These are phyloP conservation scores for Hydnomerulius pinastri DNA, from an alignment of 768 basidiomycete species.

Conservation along the genomic window DNA sequence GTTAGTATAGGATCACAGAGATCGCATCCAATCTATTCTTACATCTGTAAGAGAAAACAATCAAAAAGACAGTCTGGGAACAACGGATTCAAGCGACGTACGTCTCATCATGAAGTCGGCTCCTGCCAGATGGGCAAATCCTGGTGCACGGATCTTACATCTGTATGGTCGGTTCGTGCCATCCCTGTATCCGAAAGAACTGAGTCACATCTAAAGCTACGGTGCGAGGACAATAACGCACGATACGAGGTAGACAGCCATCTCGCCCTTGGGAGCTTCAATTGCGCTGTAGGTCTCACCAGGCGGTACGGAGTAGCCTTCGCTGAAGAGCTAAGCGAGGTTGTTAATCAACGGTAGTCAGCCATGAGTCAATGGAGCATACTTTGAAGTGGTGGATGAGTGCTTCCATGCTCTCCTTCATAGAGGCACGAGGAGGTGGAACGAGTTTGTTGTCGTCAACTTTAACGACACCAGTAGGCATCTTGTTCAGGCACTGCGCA, in stretches of 20 bases:
- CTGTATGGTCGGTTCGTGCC: conserved; percentile 95
- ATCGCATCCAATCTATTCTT: conserved; percentile 16
- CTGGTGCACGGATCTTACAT: conserved; percentile 96
- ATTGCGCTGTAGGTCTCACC: conserved; percentile 97
- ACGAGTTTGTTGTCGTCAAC: conserved; percentile 98
- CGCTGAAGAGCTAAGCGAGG: conserved; percentile 78
- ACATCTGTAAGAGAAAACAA: conserved; percentile 35
- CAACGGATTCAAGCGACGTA: conserved; percentile 39
- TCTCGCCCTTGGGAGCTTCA: conserved; percentile 98
- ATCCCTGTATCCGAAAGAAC: conserved; percentile 51
- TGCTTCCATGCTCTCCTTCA: conserved; percentile 99
- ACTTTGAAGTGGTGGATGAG: conserved; percentile 99
- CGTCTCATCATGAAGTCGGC: conserved; percentile 98
- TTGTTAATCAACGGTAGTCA: conserved; percentile 1
- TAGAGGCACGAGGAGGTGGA: conserved; percentile 92
- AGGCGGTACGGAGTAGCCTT: conserved; percentile 95
- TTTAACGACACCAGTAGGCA: conserved; percentile 89
- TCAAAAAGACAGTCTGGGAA: conserved; percentile 2
- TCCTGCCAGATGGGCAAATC: conserved; percentile 94
- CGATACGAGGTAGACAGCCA: conserved; percentile 98
- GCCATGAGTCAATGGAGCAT: not conserved
- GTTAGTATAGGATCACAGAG: conserved; percentile 12
- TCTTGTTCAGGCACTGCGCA: conserved; percentile 92
- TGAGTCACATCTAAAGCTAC: not conserved
- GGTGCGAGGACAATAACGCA: conserved; percentile 37